Conservation (phyloP, 2,329 filamentous ascomycete genomes). For the Exophiala mesophila region DNA sequence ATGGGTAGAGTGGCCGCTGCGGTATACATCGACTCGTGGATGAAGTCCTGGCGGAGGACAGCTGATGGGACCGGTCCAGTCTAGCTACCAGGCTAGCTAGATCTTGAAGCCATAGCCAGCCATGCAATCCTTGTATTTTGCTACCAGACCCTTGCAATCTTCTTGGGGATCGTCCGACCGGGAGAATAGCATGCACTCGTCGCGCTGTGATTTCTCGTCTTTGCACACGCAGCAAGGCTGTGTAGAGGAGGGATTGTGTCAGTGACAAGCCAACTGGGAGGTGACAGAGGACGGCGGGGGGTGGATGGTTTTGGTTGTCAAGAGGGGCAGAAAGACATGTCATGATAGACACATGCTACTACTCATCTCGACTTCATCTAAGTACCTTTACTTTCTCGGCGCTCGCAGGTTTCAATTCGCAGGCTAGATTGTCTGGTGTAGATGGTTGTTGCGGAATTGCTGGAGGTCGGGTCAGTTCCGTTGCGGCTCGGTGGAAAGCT, state of each 20-base stretch:
- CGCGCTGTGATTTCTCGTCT: constrained; percentile 82
- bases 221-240: constrained; percentile 98
- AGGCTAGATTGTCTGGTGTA: constrained; percentile 14
- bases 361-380: too few relatives aligned
- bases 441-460: constrained; percentile 10
- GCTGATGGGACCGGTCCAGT: too few relatives aligned
- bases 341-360: too few relatives aligned
- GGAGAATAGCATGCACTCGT: constrained; percentile 99
- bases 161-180: constrained; percentile 72
- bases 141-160: constrained; percentile 77
- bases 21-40: too few relatives aligned
- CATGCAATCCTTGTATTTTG: constrained; percentile 89
- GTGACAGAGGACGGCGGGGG: neutral
- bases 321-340: too few relatives aligned
- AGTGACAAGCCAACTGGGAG: neutral
- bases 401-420: constrained; percentile 13
- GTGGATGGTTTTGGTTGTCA: too few relatives aligned
- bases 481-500: neutral
- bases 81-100: too few relatives aligned
- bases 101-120: constrained; percentile 80
- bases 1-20: too few relatives aligned
- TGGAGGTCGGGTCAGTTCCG: too few relatives aligned
- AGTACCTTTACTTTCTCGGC: constrained; percentile 26
- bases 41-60: too few relatives aligned
- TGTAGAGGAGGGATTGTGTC: constrained; percentile 2